Percentiles rank a stretch among this genome's conserved stretches.
Conservation (phyloP, 1,284 basidiomycete genomes). For the Porodaedalea pini region DNA sequence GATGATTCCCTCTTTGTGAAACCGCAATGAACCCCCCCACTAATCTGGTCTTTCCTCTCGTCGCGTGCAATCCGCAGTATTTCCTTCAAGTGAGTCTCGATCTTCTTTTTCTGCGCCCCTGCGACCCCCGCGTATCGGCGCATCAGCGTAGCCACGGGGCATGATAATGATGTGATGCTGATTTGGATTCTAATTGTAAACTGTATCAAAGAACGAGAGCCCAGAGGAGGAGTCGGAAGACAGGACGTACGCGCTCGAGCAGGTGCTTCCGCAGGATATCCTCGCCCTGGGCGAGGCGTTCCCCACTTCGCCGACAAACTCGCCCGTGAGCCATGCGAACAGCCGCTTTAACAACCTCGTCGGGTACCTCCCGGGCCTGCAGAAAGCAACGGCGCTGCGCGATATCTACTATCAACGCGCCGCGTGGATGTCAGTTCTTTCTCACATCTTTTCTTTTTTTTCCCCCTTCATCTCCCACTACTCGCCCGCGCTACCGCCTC, state of each 20-base stretch:
- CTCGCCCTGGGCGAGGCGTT: constrained; percentile 60
- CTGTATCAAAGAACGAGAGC: constrained; percentile 48
- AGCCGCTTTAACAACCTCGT: constrained; percentile 54
- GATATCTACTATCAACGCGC: constrained; percentile 65
- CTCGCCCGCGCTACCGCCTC: background rate
- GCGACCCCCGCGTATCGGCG: background rate
- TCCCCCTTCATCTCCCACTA: background rate
- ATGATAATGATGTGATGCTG: constrained; percentile 6
- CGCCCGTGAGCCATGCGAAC: constrained; percentile 31
- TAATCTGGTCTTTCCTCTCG: constrained; percentile 16
- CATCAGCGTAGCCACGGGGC: background rate
- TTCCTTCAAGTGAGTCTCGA: constrained; percentile 56
- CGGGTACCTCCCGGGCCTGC: constrained; percentile 62
- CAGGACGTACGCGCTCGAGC: constrained; percentile 46
- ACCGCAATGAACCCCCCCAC: background rate
- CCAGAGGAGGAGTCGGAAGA: constrained; percentile 54
- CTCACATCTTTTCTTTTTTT: background rate
- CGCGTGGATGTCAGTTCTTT: constrained; percentile 63
- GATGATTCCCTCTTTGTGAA: background rate
- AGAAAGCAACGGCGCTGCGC: constrained; percentile 56
- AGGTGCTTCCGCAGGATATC: constrained; percentile 56
- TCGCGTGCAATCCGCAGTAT: constrained; percentile 42
- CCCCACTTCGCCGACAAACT: constrained; percentile 51
- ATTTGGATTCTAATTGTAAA: background rate
- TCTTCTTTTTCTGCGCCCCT: too few relatives aligned